Conservation (phyloP, 257 asterid genomes). For the Gentiana straminea region DNA sequence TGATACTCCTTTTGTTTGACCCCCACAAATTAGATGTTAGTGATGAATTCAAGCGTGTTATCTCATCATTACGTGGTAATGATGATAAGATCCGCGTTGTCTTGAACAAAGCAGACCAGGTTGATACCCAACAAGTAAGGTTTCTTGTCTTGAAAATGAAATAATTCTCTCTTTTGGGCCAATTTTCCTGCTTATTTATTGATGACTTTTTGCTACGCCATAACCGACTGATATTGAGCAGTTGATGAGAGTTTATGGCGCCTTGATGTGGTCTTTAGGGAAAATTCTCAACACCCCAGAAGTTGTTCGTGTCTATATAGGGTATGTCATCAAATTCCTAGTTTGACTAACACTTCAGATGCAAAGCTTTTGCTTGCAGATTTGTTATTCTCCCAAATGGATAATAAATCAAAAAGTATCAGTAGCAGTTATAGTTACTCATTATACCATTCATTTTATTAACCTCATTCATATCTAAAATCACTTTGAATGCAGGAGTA, state of each 20-base stretch:
- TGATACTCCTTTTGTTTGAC: constrained; percentile 82
- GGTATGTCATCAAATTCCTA: constrained; percentile 32
- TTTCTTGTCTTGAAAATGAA: neutral
- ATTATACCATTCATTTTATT: too few species aligned
- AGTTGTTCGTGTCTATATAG: constrained; percentile 86
- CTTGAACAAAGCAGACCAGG: constrained; percentile 92
- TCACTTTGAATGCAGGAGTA: neutral
- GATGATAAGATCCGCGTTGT: constrained; percentile 96
- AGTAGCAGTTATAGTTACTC: neutral
- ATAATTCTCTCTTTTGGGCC: neutral
- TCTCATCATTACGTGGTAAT: constrained; percentile 81
- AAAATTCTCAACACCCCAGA: constrained; percentile 91
- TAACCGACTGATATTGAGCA: constrained; percentile 14
- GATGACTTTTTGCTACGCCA: neutral
- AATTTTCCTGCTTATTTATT: neutral
- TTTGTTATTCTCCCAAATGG: neutral
- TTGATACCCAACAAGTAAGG: constrained; percentile 86
- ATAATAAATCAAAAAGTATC: neutral
- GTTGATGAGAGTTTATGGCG: constrained; percentile 99
- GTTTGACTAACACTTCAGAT: neutral
- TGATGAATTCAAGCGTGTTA: constrained; percentile 87
- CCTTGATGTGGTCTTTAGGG: constrained; percentile 99
- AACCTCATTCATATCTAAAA: neutral
- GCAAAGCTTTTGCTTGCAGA: neutral
- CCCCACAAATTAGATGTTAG: constrained; percentile 98